A percentile compares a stretch with the other conserved stretches of the same genome.
Evolutionary conservation across 495 filamentous ascomycete genomes (phyloP).

Genomic region (Penicillium manginii): DNA sequence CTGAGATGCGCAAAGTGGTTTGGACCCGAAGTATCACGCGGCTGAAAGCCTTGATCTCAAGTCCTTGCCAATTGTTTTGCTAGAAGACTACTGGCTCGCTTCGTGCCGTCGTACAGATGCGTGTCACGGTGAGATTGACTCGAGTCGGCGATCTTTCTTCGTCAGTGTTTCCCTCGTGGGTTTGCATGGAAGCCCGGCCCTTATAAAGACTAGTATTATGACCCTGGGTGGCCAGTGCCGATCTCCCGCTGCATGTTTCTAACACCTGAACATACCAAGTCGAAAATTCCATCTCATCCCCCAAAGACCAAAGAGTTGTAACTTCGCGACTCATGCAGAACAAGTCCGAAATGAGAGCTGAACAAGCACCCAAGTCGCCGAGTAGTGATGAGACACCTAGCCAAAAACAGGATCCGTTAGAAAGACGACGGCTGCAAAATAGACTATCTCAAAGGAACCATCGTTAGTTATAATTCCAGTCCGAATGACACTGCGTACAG

Average conservation of each 20-base stretch:
- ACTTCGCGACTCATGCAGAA: not conserved
- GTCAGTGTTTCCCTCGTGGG: slow-evolving; percentile 11
- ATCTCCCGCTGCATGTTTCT: not conserved
- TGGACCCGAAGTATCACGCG: slow-evolving; percentile 13
- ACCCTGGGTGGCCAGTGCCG: not conserved
- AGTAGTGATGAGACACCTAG: slow-evolving; percentile 13
- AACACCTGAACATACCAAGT: not conserved
- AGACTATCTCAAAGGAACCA: slow-evolving; percentile 44
- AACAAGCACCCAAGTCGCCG: slow-evolving; percentile 8
- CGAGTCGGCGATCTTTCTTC: slow-evolving; percentile 6
- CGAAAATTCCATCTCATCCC: not conserved
- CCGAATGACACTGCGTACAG: not conserved
- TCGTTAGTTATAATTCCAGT: slow-evolving; percentile 28
- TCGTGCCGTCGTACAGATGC: slow-evolving; percentile 23
- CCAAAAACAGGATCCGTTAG: slow-evolving; percentile 31
- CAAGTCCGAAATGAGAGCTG: slow-evolving; percentile 16
- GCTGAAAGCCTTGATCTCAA: slow-evolving; percentile 10
- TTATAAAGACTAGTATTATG: slow-evolving; percentile 6
- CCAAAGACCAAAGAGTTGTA: not conserved
- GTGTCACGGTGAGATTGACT: slow-evolving; percentile 33
- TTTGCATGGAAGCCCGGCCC: slow-evolving; percentile 5
- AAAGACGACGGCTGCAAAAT: slow-evolving; percentile 40
- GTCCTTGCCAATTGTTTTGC: slow-evolving; percentile 12
- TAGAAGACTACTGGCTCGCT: slow-evolving; percentile 16
- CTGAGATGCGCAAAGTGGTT: slow-evolving; percentile 12